Conservation (phyloP, 352 stramenopile species). For the Globisporangium barbulae region DNA sequence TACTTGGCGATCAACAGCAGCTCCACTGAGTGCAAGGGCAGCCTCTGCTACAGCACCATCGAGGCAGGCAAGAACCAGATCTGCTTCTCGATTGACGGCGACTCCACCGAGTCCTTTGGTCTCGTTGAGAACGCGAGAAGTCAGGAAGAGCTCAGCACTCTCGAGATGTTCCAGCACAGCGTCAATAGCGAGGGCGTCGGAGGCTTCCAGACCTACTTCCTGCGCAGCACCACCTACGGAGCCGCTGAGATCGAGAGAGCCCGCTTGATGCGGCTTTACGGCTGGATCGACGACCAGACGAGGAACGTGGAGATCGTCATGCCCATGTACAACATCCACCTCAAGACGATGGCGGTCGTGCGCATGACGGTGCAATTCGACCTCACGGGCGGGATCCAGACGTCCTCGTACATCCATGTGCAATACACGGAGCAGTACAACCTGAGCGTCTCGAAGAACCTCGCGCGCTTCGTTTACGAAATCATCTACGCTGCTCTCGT, state of each 20-base stretch:
- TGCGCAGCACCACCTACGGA: slow-evolving; percentile 40
- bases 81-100: slow-evolving; percentile 33
- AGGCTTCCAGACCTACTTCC: slow-evolving; percentile 58
- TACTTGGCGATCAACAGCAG: slow-evolving; percentile 52
- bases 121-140: slow-evolving; percentile 20
- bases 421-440: slow-evolving; percentile 65
- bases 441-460: slow-evolving; percentile 42
- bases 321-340: slow-evolving; percentile 56
- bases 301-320: slow-evolving; percentile 45
- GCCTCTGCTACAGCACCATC: slow-evolving; percentile 44
- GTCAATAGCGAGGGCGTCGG: slow-evolving; percentile 26
- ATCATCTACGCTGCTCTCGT: slow-evolving; percentile 40
- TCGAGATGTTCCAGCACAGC: slow-evolving; percentile 61
- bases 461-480: slow-evolving; percentile 43
- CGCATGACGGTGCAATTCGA: slow-evolving; percentile 52
- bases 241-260: slow-evolving; percentile 22
- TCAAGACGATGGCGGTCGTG: slow-evolving; percentile 54
- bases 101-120: slow-evolving; percentile 41
- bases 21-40: slow-evolving; percentile 30
- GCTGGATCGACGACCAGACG: slow-evolving; percentile 59
- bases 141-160: slow-evolving; percentile 18
- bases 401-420: slow-evolving; percentile 39
- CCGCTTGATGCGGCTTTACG: slow-evolving; percentile 38
- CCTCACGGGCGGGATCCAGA: slow-evolving; percentile 46
- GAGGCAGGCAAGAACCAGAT: slow-evolving; percentile 34